Evolutionary conservation across 257 asterid species (phyloP).

Genomic region (Nemophila menziesii): DNA sequence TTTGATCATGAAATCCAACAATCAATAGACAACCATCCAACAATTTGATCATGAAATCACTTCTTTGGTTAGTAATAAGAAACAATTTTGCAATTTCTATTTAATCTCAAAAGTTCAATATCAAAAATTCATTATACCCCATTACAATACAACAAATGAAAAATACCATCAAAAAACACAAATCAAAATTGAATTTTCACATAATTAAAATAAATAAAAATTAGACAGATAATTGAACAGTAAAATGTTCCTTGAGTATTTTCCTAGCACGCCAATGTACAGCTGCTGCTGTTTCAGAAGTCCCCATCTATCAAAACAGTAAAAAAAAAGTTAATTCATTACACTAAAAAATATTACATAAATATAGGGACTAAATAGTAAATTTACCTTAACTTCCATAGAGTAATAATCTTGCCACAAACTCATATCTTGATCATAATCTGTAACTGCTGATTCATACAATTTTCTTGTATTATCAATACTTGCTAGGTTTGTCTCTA

Average conservation of each 20-base stretch:
- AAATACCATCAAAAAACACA: no score
- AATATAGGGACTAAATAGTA: no score
- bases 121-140: no score
- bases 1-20: no score
- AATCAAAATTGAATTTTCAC: no score
- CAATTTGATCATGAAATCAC: no score
- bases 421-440: slow-evolving; percentile 55
- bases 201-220: no score
- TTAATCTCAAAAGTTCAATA: no score
- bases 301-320: slow-evolving; percentile 54
- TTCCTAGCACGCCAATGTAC: slow-evolving; percentile 90
- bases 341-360: not conserved
- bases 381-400: slow-evolving; percentile 75
- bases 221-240: slow-evolving; percentile 19
- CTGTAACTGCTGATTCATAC: slow-evolving; percentile 71
- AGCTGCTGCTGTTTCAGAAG: slow-evolving; percentile 81
- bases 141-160: no score
- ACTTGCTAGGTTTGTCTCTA: slow-evolving; percentile 67
- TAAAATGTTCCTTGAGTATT: slow-evolving; percentile 26
- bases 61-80: no score
- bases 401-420: slow-evolving; percentile 76
- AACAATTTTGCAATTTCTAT: no score
- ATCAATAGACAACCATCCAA: no score
- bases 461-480: slow-evolving; percentile 64
- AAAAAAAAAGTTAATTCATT: slow-evolving; percentile 2